These are phyloP conservation scores for Euphorbia celastroides DNA, from an alignment of 441 rosid species.

Conservation along the genomic window DNA sequence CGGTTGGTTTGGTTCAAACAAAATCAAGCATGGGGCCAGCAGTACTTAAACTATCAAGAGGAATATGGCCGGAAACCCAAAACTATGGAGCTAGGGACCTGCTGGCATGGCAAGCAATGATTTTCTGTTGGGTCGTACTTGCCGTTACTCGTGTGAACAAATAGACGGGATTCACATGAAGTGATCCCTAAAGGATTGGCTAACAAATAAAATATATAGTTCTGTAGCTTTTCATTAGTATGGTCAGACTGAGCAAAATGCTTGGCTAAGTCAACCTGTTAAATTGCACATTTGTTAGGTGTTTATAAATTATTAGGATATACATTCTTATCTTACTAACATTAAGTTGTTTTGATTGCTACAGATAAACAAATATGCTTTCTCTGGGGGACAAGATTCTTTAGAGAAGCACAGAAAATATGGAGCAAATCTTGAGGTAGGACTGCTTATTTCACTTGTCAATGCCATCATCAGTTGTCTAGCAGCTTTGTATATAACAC, in stretches of 20 bases:
- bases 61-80: neutral
- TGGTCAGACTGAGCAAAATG: neutral
- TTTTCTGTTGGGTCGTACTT: neutral
- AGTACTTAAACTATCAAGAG: neutral
- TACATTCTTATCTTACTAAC: constrained; percentile 1
- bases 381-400: constrained; percentile 80
- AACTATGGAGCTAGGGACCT: neutral
- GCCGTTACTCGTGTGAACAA: neutral
- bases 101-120: neutral
- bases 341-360: constrained; percentile 12
- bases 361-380: constrained; percentile 76
- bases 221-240: neutral
- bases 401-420: constrained; percentile 56
- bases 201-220: neutral
- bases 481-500: neutral
- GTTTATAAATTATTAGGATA: neutral
- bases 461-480: neutral
- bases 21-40: neutral
- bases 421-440: constrained; percentile 91
- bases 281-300: neutral
- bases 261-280: neutral
- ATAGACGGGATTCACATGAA: neutral
- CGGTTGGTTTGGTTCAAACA: neutral
- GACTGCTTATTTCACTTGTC: neutral
- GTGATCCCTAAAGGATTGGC: neutral